Conservation (phyloP, 2,329 filamentous ascomycete genomes). For the Fonsecaea nubica region DNA sequence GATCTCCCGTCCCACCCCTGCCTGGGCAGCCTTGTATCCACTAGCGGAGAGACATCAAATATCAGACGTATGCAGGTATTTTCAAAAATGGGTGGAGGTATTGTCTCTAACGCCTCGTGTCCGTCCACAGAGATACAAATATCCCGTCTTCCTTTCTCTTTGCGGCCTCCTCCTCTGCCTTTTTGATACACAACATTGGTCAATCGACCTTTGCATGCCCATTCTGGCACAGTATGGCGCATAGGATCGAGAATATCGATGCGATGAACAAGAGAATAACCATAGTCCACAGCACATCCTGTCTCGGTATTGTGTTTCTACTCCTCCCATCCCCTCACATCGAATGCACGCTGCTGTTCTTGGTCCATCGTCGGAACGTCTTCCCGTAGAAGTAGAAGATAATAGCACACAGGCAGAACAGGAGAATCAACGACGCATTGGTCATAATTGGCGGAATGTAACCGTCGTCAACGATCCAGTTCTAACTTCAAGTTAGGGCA, state of each 20-base stretch:
- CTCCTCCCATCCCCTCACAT: slow-evolving; percentile 46
- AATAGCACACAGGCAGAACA: slow-evolving; percentile 63
- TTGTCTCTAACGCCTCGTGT: not conserved
- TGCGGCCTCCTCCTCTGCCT: too few species aligned
- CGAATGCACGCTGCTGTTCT: slow-evolving; percentile 61
- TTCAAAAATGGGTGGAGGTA: not conserved
- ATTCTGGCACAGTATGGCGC: too few species aligned
- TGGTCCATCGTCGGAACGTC: slow-evolving; percentile 63
- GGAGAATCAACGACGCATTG: slow-evolving; percentile 60
- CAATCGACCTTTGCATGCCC: too few species aligned
- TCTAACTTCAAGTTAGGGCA: slow-evolving; percentile 19
- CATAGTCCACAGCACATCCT: too few species aligned
- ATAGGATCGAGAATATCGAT: too few species aligned
- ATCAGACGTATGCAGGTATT: not conserved
- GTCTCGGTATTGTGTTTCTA: not conserved
- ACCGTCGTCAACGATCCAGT: slow-evolving; percentile 58
- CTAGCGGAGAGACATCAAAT: not conserved
- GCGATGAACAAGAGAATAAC: too few species aligned
- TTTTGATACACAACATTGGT: too few species aligned
- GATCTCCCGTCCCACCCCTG: not conserved
- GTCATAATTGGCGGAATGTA: slow-evolving; percentile 66
- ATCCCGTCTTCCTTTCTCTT: too few species aligned
- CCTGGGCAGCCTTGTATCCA: not conserved
- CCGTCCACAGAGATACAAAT: too few species aligned
- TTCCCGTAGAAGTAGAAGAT: slow-evolving; percentile 66